phyloP scores from a whole-genome alignment of 1,284 basidiomycete species.

The Irpex rosettiformis region DNA sequence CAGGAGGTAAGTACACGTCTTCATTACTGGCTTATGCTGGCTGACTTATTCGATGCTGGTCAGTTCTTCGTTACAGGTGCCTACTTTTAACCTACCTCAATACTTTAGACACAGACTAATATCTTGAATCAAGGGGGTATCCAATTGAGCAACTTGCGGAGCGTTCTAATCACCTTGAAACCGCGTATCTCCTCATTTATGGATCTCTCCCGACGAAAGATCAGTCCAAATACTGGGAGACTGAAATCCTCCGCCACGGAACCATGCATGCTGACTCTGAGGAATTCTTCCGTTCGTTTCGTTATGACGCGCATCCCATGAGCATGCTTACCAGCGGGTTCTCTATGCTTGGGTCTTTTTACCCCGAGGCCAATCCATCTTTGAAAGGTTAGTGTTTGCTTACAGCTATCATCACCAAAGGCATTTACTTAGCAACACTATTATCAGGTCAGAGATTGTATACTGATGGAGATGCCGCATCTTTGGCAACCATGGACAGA shows the following conservation, averaged over 20 bases:
- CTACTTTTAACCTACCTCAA: neutral
- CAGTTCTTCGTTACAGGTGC: conserved; percentile 73
- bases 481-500: conserved; percentile 80
- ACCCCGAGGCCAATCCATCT: conserved; percentile 77
- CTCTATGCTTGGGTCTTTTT: conserved; percentile 83
- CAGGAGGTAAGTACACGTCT: conserved; percentile 49
- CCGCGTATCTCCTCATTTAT: conserved; percentile 84
- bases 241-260: conserved; percentile 76
- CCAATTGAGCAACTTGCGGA: conserved; percentile 87
- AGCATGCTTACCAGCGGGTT: conserved; percentile 83
- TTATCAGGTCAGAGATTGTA: conserved; percentile 73
- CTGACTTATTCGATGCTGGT: neutral
- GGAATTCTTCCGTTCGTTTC: conserved; percentile 76
- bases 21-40: neutral
- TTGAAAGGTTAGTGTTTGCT: conserved; percentile 51
- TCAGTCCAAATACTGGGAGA: conserved; percentile 63
- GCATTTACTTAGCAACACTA: neutral
- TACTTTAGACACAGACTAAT: neutral
- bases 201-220: conserved; percentile 70
- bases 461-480: conserved; percentile 62
- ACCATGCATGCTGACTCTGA: conserved; percentile 78
- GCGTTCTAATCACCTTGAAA: conserved; percentile 76
- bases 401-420: neutral
- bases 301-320: conserved; percentile 89
- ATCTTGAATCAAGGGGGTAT: conserved; percentile 75